Base-by-base conservation (phyloP, 1,284 basidiomycete genomes). In the Ganoderma sinense region DNA sequence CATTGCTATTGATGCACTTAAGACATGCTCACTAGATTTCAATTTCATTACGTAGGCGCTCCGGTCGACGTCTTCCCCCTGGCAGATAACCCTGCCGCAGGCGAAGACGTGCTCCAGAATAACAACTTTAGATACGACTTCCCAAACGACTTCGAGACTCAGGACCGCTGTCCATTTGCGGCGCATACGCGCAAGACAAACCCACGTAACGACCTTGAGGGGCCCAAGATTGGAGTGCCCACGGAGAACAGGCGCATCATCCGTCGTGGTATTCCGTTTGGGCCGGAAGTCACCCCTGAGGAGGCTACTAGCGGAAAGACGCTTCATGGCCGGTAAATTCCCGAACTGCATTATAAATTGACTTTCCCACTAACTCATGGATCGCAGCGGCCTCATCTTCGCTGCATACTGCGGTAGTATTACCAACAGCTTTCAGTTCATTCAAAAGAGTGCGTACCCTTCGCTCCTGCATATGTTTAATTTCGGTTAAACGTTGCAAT, bases 161-260 rank as follows among this genome's bases (percentile, higher is more conserved):
- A 75, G 66, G 73, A 72, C n/a, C 80, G 80, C 23, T 89, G 88
- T 75, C 88, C 88, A 1, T 89, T 88, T 78, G 82, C 85, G 66
- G 86, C 87, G 6, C 88, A 89, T 73, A 80, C 86, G 64, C 84
- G 88, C 66, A 89, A 88, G 81, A 85, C 86, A 1, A 82, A 83
- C 70, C 88, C 88, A 23, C 84, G 88, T 26, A 80, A 69, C 11
- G 72, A 72, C 45, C 60, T 73, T 26, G 71, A 69, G 36, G 65
- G 62, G 11, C 65, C 64, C 11, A 23, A 6, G 2, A 29, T 65
- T 20, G n/a, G n/a, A n/a, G n/a, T n/a, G n/a, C 48, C 69, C 16
- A 73, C 68, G 14, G 68, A 67, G 36, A 69, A 45, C 58, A 67
- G 71, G 59, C 76, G 74, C 36, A 76, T 77, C 61, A 81, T 83